A percentile compares a stretch with the other conserved stretches of the same genome.
Conservation (phyloP, 2,329 filamentous ascomycete genomes). For the Penicillium thymicola region DNA sequence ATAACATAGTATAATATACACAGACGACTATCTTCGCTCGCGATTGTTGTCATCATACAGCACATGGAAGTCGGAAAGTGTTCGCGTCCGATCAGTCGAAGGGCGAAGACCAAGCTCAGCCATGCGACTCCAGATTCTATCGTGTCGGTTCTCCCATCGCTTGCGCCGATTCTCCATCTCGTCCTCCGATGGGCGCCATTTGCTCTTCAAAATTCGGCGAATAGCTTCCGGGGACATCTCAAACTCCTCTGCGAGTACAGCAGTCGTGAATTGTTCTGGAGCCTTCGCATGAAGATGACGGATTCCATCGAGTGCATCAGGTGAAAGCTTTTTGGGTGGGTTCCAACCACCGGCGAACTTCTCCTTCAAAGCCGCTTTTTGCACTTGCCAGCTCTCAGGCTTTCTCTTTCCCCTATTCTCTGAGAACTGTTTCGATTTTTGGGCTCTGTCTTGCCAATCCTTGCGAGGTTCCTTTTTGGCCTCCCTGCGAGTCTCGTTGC, state of each 20-base stretch:
- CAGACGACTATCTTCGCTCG: background rate
- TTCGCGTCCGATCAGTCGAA: constrained; percentile 44
- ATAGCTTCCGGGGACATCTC: constrained; percentile 84
- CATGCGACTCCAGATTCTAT: constrained; percentile 47
- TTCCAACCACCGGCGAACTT: constrained; percentile 81
- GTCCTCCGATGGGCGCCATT: constrained; percentile 43
- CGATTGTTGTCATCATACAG: constrained; percentile 26
- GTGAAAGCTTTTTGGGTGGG: constrained; percentile 81
- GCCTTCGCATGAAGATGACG: constrained; percentile 74
- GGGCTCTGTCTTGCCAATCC: constrained; percentile 5
- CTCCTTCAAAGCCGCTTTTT: constrained; percentile 69
- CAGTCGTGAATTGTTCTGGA: constrained; percentile 72
- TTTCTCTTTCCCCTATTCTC: constrained; percentile 31
- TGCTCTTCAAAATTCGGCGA: constrained; percentile 71
- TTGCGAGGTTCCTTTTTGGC: constrained; percentile 3
- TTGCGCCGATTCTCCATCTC: constrained; percentile 40
- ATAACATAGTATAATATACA: background rate
- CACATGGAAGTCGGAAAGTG: constrained; percentile 24
- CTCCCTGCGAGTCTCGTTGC: constrained; percentile 7
- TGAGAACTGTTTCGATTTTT: constrained; percentile 6
- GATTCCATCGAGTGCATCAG: constrained; percentile 88
- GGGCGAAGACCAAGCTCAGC: constrained; percentile 54
- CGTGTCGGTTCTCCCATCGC: constrained; percentile 46
- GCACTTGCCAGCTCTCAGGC: constrained; percentile 64
- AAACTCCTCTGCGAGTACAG: constrained; percentile 72